phyloP scores from a whole-genome alignment of 768 basidiomycete genomes.

The Cystofilobasidium macerans region DNA sequence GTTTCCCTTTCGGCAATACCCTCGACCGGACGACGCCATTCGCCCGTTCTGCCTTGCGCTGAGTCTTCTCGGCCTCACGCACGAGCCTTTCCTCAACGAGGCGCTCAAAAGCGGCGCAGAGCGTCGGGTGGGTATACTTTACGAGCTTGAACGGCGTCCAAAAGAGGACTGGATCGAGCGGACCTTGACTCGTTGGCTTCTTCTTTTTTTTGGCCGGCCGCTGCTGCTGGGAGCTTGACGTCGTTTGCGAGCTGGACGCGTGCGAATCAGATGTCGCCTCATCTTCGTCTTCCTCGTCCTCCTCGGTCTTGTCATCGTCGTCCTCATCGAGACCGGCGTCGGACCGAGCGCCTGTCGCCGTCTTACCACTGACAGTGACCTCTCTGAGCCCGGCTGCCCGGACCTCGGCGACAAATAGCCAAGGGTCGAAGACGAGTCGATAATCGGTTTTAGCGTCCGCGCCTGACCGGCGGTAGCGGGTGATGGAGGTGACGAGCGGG shows the following conservation, averaged over 20 bases:
- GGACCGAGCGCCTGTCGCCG: too few species aligned
- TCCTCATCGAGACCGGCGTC: too few species aligned
- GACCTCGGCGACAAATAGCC: not conserved
- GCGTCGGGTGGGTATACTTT: not conserved
- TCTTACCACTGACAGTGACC: too few species aligned
- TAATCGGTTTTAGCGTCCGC: conserved; percentile 2
- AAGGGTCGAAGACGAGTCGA: not conserved
- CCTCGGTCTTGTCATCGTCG: too few species aligned
- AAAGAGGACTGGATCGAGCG: not conserved
- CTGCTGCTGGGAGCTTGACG: not conserved
- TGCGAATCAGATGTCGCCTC: too few species aligned
- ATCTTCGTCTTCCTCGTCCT: too few species aligned
- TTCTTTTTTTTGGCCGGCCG: not conserved
- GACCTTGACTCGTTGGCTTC: not conserved
- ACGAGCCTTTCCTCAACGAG: not conserved
- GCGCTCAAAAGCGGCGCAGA: not conserved
- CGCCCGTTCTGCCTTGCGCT: not conserved
- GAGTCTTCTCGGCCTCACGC: conserved; percentile 2
- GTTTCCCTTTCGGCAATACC: not conserved
- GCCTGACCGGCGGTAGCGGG: not conserved
- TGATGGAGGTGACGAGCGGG: not conserved
- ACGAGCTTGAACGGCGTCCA: conserved; percentile 8
- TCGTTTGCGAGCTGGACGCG: not conserved
- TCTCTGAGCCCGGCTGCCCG: not conserved
- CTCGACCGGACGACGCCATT: not conserved